Percentiles rank a stretch among this genome's conserved stretches.
These are phyloP conservation scores for Cynanchum wilfordii DNA, from an alignment of 257 asterid genomes.

Conservation along the genomic window DNA sequence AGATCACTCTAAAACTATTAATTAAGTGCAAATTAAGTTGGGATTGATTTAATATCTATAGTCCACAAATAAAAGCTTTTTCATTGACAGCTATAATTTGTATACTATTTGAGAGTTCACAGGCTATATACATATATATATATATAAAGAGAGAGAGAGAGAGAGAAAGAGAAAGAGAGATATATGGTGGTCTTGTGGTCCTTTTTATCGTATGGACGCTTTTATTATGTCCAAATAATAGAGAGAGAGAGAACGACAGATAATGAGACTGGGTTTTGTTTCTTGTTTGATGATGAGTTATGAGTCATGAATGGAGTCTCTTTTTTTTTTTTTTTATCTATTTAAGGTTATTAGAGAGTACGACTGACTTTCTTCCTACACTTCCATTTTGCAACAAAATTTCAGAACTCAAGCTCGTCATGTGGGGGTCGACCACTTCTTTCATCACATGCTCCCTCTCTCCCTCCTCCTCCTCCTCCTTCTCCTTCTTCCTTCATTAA, in stretches of 20 bases:
- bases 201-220: too few species aligned
- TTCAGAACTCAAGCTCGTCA: conserved; percentile 36
- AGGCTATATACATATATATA: background rate
- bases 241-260: background rate
- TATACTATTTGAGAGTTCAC: background rate
- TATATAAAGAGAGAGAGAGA: background rate
- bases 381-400: conserved; percentile 42
- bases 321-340: conserved; percentile 18
- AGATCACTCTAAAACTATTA: too few species aligned
- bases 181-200: too few species aligned
- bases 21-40: too few species aligned
- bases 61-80: too few species aligned
- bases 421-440: conserved; percentile 16
- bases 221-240: too few species aligned
- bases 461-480: background rate
- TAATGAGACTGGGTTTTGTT: background rate
- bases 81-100: background rate
- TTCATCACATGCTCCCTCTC: conserved; percentile 35
- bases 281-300: too few species aligned
- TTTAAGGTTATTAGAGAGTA: conserved; percentile 39
- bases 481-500: too few species aligned
- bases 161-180: background rate
- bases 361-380: conserved; percentile 5
- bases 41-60: too few species aligned
- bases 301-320: too few species aligned